These are phyloP conservation scores for Agrocybe chaxingu DNA, from an alignment of 768 basidiomycete genomes.

Conservation along the genomic window DNA sequence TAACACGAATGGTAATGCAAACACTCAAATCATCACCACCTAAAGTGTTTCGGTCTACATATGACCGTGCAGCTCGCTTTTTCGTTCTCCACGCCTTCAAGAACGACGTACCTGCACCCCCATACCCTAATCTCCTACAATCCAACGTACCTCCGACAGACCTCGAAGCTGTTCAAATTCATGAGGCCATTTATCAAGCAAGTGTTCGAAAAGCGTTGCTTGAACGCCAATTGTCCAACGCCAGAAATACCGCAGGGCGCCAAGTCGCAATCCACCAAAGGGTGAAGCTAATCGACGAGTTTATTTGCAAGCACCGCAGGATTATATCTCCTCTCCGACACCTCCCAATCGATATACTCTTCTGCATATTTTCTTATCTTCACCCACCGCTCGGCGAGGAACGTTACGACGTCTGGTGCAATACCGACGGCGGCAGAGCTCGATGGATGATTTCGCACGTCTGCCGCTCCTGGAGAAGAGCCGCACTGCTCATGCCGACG, in stretches of 20 bases:
- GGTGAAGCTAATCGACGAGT: not conserved
- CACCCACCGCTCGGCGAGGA: not conserved
- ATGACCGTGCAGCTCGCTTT: too few species aligned
- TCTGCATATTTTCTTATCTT: constrained; percentile 1
- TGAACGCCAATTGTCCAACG: too few species aligned
- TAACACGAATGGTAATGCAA: too few species aligned
- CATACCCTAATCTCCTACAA: not conserved
- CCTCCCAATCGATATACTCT: constrained; percentile 1
- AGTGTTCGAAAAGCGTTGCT: not conserved
- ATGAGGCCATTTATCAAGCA: not conserved
- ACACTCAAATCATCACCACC: too few species aligned
- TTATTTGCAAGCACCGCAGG: constrained; percentile 1
- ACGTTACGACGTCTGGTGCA: not conserved
- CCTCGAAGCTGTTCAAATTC: not conserved
- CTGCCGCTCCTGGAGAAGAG: constrained; percentile 2
- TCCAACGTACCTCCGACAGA: constrained; percentile 5
- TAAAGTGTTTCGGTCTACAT: too few species aligned
- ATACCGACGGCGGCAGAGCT: not conserved
- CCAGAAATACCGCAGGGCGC: too few species aligned
- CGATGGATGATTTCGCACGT: not conserved
- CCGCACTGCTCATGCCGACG: not conserved
- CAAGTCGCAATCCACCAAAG: not conserved
- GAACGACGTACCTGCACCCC: not conserved
- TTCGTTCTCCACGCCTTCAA: not conserved
- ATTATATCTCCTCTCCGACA: constrained; percentile 5